Percentiles rank a stretch among this genome's conserved stretches.
phyloP scores from a whole-genome alignment of 345 rosid species.

The Anacardium occidentale region DNA sequence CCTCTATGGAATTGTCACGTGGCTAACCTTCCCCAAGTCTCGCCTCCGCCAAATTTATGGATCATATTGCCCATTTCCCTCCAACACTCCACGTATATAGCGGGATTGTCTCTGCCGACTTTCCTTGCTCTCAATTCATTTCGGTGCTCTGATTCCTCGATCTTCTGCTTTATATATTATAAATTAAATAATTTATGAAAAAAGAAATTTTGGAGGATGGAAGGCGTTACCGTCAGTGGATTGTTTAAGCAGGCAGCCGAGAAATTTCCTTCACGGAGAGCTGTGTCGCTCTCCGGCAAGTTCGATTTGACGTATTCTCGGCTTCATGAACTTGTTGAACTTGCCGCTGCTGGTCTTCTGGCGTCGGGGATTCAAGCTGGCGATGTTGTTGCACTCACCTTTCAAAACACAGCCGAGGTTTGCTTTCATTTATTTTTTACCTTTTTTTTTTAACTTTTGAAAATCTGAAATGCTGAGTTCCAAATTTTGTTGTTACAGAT shows the following conservation, averaged over 20 bases:
- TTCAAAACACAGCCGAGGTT: conserved; percentile 51
- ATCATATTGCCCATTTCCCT: too few relatives aligned
- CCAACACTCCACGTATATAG: background rate
- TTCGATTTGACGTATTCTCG: conserved; percentile 52
- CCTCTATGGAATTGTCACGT: conserved; percentile 2
- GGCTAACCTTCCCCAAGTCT: background rate
- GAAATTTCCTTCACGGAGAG: conserved; percentile 44
- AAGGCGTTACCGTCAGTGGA: conserved; percentile 45
- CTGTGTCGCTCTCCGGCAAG: conserved; percentile 51
- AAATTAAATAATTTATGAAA: too few relatives aligned
- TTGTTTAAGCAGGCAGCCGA: conserved; percentile 36
- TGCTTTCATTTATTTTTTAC: background rate
- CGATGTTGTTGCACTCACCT: conserved; percentile 61
- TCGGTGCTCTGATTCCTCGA: background rate
- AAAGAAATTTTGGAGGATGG: conserved; percentile 34
- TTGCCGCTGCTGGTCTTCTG: conserved; percentile 48
- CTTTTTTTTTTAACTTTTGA: background rate
- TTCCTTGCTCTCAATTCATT: background rate
- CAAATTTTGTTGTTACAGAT: conserved; percentile 2
- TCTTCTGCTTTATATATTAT: background rate
- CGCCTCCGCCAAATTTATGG: background rate
- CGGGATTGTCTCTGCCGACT: background rate
- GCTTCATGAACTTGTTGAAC: conserved; percentile 48
- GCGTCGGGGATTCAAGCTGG: conserved; percentile 48
- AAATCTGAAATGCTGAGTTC: too few relatives aligned